phyloP scores from a whole-genome alignment of 2,329 filamentous ascomycete species.

The Bipolaris zeicola region DNA sequence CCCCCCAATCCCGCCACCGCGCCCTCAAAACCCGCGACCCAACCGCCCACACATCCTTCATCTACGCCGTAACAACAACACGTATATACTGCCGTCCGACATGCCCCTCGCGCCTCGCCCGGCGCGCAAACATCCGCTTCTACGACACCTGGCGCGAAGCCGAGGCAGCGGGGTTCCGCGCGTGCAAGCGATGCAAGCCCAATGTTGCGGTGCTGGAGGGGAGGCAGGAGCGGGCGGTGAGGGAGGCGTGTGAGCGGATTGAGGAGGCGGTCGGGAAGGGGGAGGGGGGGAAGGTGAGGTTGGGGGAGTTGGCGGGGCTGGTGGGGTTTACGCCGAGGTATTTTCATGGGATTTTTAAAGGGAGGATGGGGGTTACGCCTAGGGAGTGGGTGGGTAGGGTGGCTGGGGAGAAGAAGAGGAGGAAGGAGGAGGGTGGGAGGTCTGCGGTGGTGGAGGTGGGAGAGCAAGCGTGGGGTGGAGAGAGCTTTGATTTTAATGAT shows the following conservation, averaged over 20 bases:
- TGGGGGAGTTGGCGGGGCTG: slow-evolving; percentile 57
- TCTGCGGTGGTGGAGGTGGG: no score
- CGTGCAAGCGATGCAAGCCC: slow-evolving; percentile 65
- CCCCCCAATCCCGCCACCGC: slow-evolving; percentile 43
- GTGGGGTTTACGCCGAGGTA: slow-evolving; percentile 63
- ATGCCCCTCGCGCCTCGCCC: slow-evolving; percentile 64
- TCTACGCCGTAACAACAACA: slow-evolving; percentile 63
- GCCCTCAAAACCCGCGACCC: slow-evolving; percentile 55
- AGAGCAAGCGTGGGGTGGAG: slow-evolving; percentile 20
- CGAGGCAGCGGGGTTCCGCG: slow-evolving; percentile 56
- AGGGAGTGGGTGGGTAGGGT: slow-evolving; percentile 48
- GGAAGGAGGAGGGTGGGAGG: background rate
- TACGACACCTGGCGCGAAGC: slow-evolving; percentile 56
- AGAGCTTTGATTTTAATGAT: slow-evolving; percentile 36
- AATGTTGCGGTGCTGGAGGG: slow-evolving; percentile 49
- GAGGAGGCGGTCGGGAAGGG: slow-evolving; percentile 29
- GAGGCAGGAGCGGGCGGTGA: slow-evolving; percentile 54
- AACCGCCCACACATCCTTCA: slow-evolving; percentile 54
- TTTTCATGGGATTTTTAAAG: slow-evolving; percentile 65
- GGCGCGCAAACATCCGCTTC: slow-evolving; percentile 63
- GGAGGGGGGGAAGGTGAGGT: slow-evolving; percentile 34
- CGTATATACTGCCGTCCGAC: slow-evolving; percentile 66
- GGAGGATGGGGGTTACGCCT: slow-evolving; percentile 59
- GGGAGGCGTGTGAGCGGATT: slow-evolving; percentile 44
- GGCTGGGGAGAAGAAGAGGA: slow-evolving; percentile 16